Evolutionary conservation across 2,329 filamentous ascomycete species (phyloP).

Genomic region (Bipolaris victoriae): DNA sequence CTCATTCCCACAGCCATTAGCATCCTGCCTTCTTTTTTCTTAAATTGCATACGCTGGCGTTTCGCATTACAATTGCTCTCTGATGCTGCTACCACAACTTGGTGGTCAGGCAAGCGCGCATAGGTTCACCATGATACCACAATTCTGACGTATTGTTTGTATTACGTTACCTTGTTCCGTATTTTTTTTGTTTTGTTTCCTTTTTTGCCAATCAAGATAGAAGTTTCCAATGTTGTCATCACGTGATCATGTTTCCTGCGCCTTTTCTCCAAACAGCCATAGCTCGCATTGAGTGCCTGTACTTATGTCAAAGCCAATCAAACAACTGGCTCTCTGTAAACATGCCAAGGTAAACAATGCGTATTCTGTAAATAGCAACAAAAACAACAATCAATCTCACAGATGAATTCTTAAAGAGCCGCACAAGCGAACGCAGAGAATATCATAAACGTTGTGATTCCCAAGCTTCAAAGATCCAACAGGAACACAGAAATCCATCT

Average conservation of each 20-base stretch:
- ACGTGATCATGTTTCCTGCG: neutral
- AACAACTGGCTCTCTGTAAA: neutral
- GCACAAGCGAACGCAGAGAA: neutral
- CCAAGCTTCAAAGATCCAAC: neutral
- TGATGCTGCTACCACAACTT: neutral
- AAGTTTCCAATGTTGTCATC: neutral
- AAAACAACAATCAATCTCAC: neutral
- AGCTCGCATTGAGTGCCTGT: no score
- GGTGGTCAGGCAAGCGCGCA: neutral
- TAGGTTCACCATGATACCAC: conserved; percentile 1
- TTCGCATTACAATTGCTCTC: neutral
- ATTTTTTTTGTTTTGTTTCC: neutral
- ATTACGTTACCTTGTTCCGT: neutral
- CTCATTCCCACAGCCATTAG: conserved; percentile 58
- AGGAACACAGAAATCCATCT: neutral
- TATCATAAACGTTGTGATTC: neutral
- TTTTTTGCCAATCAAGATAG: neutral
- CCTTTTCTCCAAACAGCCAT: neutral
- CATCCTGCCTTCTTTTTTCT: neutral
- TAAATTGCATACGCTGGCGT: conserved; percentile 20
- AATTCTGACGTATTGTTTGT: neutral
- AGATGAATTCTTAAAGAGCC: neutral
- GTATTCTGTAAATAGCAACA: no score
- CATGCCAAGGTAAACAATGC: no score
- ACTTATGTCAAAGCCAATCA: no score